Base-by-base conservation (phyloP, 2,329 filamentous ascomycete genomes). In the Phaeosphaeria sp. region DNA sequence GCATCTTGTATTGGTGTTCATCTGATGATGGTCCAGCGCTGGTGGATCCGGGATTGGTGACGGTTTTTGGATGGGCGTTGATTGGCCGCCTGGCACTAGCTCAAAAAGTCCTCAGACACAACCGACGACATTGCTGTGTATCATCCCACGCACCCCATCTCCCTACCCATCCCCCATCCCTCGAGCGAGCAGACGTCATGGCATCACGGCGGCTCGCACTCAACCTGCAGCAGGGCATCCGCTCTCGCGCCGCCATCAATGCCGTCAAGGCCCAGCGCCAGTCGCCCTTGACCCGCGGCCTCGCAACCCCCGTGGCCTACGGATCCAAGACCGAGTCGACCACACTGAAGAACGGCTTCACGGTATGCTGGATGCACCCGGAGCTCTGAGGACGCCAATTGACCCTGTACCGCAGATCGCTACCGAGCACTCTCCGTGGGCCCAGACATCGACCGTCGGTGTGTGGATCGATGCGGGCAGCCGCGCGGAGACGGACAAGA, bases 381-480 rank as follows among this genome's bases (percentile, higher is more conserved):
- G 51, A 66, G 45, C 55, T 57, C 18, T 48, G 22, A 60, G 64
- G 61, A 65, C 62, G 62, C 66, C 75, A 65, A 77, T 67, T 65
- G 73, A 79, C 73, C 63, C 60, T 50, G 48, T 59, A 56, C 65
- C 59, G 63, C 79, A 98, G 94, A 93, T 99, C 79, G 95, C 95
- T 71, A 96, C 95, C 73, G 94, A 99, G 82, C 91, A 98, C 85
- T 97, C 93, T 66, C 95, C 94, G 74, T 98, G 93, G 87, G 94
- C 94, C 76, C 93, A 98, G 86, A 98, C 95, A 63, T 97, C 93
- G 75, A 98, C 94, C 55, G 93, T 98, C 75, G 95, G 95, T 79
- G 92, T 99, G 69, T 99, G 95, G 93, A 99, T 99, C 80, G 96
- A 99, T 83, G 94, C 96, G 80, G 95, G 95, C 79, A 97, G 93